Percentiles rank a stretch among this genome's conserved stretches.
These are phyloP conservation scores for Pyrenophora teres DNA, from an alignment of 2,329 filamentous ascomycete species.

Conservation along the genomic window DNA sequence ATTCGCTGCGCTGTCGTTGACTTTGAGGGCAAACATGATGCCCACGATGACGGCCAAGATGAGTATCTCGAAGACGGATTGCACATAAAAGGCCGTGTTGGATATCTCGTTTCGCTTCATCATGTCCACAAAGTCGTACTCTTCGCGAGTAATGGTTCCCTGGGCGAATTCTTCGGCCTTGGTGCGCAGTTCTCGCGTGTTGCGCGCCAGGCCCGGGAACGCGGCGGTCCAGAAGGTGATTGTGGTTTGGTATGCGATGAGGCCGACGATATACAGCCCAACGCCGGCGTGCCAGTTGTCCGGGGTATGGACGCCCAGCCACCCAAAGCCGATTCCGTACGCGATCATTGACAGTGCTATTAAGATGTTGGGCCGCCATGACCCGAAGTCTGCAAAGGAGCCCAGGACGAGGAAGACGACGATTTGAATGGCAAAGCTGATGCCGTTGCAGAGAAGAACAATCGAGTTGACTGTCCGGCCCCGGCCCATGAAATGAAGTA, in stretches of 20 bases:
- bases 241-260: conserved; percentile 69
- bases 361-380: conserved; percentile 62
- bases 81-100: conserved; percentile 68
- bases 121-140: conserved; percentile 58
- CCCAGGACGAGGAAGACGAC: conserved; percentile 60
- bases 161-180: conserved; percentile 53
- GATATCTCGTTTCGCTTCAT: conserved; percentile 66
- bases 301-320: conserved; percentile 66
- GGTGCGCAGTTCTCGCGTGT: conserved; percentile 58
- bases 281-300: conserved; percentile 64
- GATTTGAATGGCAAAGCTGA: conserved; percentile 70
- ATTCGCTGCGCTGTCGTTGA: conserved; percentile 62
- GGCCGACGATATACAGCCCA: conserved; percentile 68
- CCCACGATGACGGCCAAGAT: conserved; percentile 34
- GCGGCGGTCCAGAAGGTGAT: conserved; percentile 71
- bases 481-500: conserved; percentile 61
- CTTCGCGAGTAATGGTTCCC: conserved; percentile 60
- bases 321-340: conserved; percentile 67
- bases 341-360: conserved; percentile 57
- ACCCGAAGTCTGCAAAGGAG: conserved; percentile 66
- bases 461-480: conserved; percentile 48
- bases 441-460: conserved; percentile 68
- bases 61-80: conserved; percentile 65
- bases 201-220: conserved; percentile 62
- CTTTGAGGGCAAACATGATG: conserved; percentile 61